Base-by-base conservation (phyloP, 176 grass and related monocot species). In the Phragmites australis region DNA sequence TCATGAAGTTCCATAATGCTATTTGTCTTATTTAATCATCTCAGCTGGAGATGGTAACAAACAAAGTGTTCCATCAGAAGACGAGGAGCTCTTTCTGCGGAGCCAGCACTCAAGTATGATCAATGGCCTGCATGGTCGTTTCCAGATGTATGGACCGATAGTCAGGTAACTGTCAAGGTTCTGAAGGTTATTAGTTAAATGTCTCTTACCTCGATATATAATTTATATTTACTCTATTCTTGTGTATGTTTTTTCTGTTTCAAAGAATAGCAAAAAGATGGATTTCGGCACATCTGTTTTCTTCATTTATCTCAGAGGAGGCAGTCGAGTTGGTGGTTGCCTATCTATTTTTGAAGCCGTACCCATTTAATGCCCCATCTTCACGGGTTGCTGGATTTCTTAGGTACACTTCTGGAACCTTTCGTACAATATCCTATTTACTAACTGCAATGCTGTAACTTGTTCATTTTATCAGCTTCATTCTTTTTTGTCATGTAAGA, bases 101-200 rank as follows among this genome's bases (percentile, higher is more conserved):
- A 99, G 96, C 51, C 96, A 91, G 64, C 96, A 99, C 79, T 99
- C 96, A 13, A 94, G 96, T 78, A 99, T 95, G 96, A 93, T 99
- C 65, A 99, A 99, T 88, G 96, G 96, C 89, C 87, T 95, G 87
- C 90, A 99, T 76, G 96, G 88, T 49, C 51, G 88, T 82, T 95
- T 89, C 72, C 92, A 91, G 55, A 89, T 85, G 29, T 99, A 91
- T 51, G 90, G 92, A 60, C 88, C 92, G 0, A 90, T 99, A 62
- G 96, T 99, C 42, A 93, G 96, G 96, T 98, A 72, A 91, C 37
- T 16, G 4, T 79, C 40, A 79, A 82, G 30, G 14, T 75, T 74
- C 51, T 9, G 0, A 82, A 68, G 17, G 29, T 11, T 80, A 30
- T 68, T 75, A 44, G 17, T 74, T 41, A 44, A 61, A 68, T 21